Base-by-base conservation (phyloP, 441 rosid genomes). In the Francoa sonchifolia region DNA sequence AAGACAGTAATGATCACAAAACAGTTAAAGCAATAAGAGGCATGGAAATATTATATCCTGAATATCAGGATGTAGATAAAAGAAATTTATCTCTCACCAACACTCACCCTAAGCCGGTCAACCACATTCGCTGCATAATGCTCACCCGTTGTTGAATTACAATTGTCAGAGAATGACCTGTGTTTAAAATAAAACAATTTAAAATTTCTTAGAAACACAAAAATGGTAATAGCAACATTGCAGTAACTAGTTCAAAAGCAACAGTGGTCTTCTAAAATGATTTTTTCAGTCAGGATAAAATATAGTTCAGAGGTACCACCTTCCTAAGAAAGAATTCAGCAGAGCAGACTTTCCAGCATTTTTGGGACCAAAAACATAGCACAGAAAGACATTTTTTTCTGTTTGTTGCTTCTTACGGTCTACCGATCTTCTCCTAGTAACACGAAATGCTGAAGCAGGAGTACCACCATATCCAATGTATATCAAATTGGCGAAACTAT, bases 391-490 rank as follows among this genome's bases (percentile, higher is more conserved):
- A 53, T 68, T 72, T 66, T 79, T 67, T 28, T 74, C 78, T 50
- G 77, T 65, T 48, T 37, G 72, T 50, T 72, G 77, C 67, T 76
- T 76, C 77, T 76, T 80, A 35, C 76, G 74, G 58, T 80, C 83
- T 31, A 52, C 41, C 49, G 68, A 59, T 66, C 74, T 72, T 50
- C 69, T 71, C 66, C 59, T 66, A 15, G 85, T 74, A 52, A 80
- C 71, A 52, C 48, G 53, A 49, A 80, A 57, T 9, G 75, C 69
- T 29, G 73, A 54, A 35, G 79, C 64, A 42, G 77, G 72, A 44
- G 72, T 62, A 14, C 70, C 71, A 55, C 67, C 69, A 62, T 80
- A 76, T 47, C 82, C 90, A 54, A 72, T 45, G 57, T 75, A 80
- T 50, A 72, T 53, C 62, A 80, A 60, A 67, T 80, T 71, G 48